phyloP scores from a whole-genome alignment of 2,329 filamentous ascomycete species.

The Huntiella decipiens region DNA sequence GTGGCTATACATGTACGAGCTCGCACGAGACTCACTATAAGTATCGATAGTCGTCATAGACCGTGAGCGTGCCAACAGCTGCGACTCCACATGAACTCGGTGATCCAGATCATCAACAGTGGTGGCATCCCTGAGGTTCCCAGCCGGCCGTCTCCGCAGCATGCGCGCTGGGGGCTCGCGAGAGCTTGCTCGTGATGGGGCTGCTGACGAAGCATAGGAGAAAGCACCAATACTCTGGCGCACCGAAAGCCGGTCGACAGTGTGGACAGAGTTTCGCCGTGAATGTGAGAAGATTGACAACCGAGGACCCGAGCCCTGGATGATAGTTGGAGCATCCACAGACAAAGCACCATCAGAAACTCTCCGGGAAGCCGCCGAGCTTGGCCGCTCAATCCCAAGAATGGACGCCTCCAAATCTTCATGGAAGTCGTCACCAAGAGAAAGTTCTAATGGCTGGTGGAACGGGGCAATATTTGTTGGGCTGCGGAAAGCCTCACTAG shows the following conservation, averaged over 20 bases:
- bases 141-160: slow-evolving; percentile 54
- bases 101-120: slow-evolving; percentile 43
- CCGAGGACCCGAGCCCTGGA: slow-evolving; percentile 1
- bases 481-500: slow-evolving; percentile 8
- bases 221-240: slow-evolving; percentile 22
- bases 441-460: slow-evolving; percentile 2
- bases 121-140: slow-evolving; percentile 50
- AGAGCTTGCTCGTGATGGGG: background rate
- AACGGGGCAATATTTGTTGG: slow-evolving; percentile 7
- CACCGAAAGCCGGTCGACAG: slow-evolving; percentile 31
- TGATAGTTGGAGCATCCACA: slow-evolving; percentile 7
- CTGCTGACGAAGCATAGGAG: slow-evolving; percentile 13
- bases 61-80: slow-evolving; percentile 19
- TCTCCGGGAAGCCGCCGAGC: background rate
- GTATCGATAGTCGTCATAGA: slow-evolving; percentile 41
- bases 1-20: slow-evolving; percentile 27
- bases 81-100: background rate
- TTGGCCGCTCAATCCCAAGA: background rate
- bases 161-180: slow-evolving; percentile 38
- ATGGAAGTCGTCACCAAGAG: background rate
- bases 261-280: slow-evolving; percentile 42
- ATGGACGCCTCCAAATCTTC: background rate
- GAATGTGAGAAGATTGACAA: slow-evolving; percentile 17
- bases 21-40: slow-evolving; percentile 39
- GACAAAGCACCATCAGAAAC: slow-evolving; percentile 4